phyloP scores from a whole-genome alignment of 2,329 filamentous ascomycete genomes.

The Diaporthe sp. region DNA sequence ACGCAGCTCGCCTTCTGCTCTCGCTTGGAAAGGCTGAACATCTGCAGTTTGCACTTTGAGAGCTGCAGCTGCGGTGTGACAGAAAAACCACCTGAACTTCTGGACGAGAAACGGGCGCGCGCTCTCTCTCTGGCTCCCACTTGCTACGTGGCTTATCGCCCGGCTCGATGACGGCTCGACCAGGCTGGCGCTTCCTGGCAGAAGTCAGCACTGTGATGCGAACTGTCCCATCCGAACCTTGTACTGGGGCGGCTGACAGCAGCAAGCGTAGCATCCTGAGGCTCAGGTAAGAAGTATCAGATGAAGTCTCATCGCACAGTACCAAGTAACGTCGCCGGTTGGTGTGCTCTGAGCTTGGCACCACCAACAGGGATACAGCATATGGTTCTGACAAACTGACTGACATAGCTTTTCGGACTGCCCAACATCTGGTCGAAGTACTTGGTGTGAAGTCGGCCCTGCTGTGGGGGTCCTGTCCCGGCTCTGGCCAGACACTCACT shows the following conservation, averaged over 20 bases:
- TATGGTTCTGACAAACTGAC: neutral
- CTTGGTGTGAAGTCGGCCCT: neutral
- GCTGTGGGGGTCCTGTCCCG: neutral
- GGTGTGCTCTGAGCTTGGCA: conserved; percentile 6
- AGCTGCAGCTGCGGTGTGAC: conserved; percentile 32
- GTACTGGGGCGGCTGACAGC: conserved; percentile 28
- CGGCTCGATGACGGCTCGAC: conserved; percentile 1
- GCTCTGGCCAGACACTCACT: neutral
- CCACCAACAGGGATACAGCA: conserved; percentile 1
- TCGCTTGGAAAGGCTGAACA: conserved; percentile 35
- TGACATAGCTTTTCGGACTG: neutral
- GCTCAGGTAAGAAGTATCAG: conserved; percentile 32
- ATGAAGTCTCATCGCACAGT: conserved; percentile 28
- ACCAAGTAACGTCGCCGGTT: neutral
- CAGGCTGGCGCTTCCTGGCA: conserved; percentile 2
- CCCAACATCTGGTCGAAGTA: neutral
- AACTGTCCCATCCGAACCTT: conserved; percentile 23
- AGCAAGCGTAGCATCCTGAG: conserved; percentile 32
- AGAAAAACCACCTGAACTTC: conserved; percentile 8
- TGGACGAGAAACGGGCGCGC: conserved; percentile 18
- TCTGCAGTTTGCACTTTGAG: conserved; percentile 34
- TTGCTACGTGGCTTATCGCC: conserved; percentile 6
- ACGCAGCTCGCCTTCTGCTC: conserved; percentile 39
- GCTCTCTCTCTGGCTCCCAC: neutral
- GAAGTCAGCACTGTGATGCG: conserved; percentile 19